Evolutionary conservation across 2,329 filamentous ascomycete genomes (phyloP).

Genomic region (Leptodontidium sp.): DNA sequence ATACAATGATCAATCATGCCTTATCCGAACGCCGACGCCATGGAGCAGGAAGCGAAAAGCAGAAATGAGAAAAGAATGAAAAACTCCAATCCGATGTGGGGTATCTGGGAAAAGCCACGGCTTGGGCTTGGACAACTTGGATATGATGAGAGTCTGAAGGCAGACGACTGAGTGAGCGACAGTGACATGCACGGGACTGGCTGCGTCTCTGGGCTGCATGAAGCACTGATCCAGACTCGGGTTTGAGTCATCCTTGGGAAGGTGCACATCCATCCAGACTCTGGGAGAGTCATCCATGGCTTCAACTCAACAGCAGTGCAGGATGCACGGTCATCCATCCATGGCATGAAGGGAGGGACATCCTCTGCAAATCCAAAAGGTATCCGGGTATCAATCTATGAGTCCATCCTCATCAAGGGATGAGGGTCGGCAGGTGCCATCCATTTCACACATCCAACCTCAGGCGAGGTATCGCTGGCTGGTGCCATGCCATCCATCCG

Average conservation of each 20-base stretch:
- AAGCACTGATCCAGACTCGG: background rate
- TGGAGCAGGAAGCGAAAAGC: too few relatives aligned
- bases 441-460: constrained; percentile 12
- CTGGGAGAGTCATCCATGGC: background rate
- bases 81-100: too few relatives aligned
- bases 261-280: background rate
- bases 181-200: background rate
- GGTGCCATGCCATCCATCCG: constrained; percentile 1
- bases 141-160: background rate
- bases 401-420: constrained; percentile 7
- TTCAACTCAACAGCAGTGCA: background rate
- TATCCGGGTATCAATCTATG: background rate
- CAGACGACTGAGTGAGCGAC: background rate
- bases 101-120: too few relatives aligned
- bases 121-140: too few relatives aligned
- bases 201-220: background rate
- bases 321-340: background rate
- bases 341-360: background rate
- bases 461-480: constrained; percentile 1
- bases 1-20: too few relatives aligned
- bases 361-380: background rate
- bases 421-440: constrained; percentile 13
- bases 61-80: too few relatives aligned
- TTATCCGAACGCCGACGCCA: too few relatives aligned
- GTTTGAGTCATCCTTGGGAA: background rate